These are phyloP conservation scores for Apiotrichum sp. DNA, from an alignment of 1,284 basidiomycete genomes.

Conservation along the genomic window DNA sequence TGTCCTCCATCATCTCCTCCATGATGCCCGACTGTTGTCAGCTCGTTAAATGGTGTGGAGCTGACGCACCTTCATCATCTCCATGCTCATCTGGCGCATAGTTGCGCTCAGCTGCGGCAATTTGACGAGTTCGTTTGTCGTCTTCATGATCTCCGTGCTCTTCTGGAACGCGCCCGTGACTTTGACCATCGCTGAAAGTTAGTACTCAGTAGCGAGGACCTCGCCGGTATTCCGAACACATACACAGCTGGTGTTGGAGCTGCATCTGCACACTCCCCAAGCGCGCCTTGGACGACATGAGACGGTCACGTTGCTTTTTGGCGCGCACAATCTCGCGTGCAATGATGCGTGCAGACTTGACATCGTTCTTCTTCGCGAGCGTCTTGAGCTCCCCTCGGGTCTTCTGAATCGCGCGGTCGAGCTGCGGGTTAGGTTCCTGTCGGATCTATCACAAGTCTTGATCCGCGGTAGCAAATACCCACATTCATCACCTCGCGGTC, in stretches of 20 bases:
- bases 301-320: conserved; percentile 86
- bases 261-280: conserved; percentile 88
- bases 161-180: conserved; percentile 95
- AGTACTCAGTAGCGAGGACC: neutral
- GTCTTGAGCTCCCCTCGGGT: conserved; percentile 79
- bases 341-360: conserved; percentile 84
- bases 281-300: conserved; percentile 87
- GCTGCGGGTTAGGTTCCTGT: conserved; percentile 48
- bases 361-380: conserved; percentile 83
- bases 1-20: conserved; percentile 89
- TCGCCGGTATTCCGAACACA: conserved; percentile 28
- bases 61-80: conserved; percentile 84
- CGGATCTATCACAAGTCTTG: neutral
- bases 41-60: neutral
- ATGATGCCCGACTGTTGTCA: conserved; percentile 71
- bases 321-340: conserved; percentile 92
- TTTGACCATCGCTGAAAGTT: conserved; percentile 77
- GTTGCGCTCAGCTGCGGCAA: conserved; percentile 84
- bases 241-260: conserved; percentile 87
- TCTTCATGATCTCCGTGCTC: conserved; percentile 98
- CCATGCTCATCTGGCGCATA: conserved; percentile 98
- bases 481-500: conserved; percentile 93
- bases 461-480: conserved; percentile 35
- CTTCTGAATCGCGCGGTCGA: conserved; percentile 76
- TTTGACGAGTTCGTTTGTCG: conserved; percentile 85